These are phyloP conservation scores for Rhizopogon sp. DNA, from an alignment of 768 basidiomycete species.

Conservation along the genomic window DNA sequence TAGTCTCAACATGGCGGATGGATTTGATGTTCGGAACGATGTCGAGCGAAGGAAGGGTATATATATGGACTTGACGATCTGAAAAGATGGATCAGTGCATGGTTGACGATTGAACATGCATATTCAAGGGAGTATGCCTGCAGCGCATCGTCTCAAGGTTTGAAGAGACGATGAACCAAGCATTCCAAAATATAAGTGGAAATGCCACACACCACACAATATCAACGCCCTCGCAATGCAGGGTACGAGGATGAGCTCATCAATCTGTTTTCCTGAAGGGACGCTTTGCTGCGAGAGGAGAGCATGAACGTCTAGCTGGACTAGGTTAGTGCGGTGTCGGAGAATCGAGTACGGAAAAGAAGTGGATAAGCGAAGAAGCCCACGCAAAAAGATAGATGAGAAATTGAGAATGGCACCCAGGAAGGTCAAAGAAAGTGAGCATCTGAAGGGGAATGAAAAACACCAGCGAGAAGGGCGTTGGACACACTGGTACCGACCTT, in stretches of 20 bases:
- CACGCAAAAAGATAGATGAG: background rate
- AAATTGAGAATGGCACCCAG: background rate
- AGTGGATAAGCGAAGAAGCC: background rate
- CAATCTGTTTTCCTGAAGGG: slow-evolving; percentile 65
- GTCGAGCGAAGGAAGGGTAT: slow-evolving; percentile 77
- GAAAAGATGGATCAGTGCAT: slow-evolving; percentile 2
- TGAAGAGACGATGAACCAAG: background rate
- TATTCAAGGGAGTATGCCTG: background rate
- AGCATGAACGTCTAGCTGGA: slow-evolving; percentile 55
- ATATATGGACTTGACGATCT: slow-evolving; percentile 72
- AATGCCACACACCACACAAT: slow-evolving; percentile 56
- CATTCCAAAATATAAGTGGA: background rate
- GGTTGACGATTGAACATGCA: background rate
- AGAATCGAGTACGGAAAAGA: background rate
- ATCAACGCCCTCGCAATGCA: slow-evolving; percentile 71
- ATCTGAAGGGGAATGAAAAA: background rate
- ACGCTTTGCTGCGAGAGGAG: slow-evolving; percentile 66
- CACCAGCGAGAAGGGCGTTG: background rate
- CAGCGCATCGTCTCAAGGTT: background rate
- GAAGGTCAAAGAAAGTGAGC: background rate
- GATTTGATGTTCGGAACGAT: slow-evolving; percentile 65
- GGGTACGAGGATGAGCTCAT: slow-evolving; percentile 76
- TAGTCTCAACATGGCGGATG: slow-evolving; percentile 71
- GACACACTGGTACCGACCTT: slow-evolving; percentile 30
- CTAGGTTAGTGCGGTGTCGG: background rate